phyloP scores from a whole-genome alignment of 371 early-diverging fungal genomes.

The Mortierella sp. region DNA sequence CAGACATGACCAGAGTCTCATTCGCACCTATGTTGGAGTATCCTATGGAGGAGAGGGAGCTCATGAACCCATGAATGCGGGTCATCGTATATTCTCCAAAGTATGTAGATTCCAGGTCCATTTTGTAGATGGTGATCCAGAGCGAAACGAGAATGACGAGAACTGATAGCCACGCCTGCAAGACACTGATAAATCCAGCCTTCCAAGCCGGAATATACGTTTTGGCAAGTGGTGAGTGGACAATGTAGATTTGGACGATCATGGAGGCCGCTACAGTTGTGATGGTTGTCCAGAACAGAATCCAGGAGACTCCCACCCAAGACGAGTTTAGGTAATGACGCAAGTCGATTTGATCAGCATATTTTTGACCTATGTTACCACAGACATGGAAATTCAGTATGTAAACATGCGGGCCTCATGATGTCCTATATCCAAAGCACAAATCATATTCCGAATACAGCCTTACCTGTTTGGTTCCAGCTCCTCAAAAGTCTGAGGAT shows the following conservation, averaged over 20 bases:
- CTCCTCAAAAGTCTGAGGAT: slow-evolving; percentile 53
- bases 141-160: slow-evolving; percentile 16
- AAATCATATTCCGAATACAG: neutral
- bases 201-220: slow-evolving; percentile 11
- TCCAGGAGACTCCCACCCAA: slow-evolving; percentile 50
- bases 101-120: slow-evolving; percentile 41
- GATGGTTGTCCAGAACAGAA: slow-evolving; percentile 36
- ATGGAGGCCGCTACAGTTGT: slow-evolving; percentile 4
- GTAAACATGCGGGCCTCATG: neutral
- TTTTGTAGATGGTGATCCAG: slow-evolving; percentile 50
- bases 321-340: slow-evolving; percentile 60
- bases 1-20: slow-evolving; percentile 20
- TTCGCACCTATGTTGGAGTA: neutral
- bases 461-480: slow-evolving; percentile 62
- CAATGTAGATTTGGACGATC: slow-evolving; percentile 8
- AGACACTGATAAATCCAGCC: slow-evolving; percentile 2
- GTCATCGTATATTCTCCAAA: slow-evolving; percentile 33
- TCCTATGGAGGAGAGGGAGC: slow-evolving; percentile 30
- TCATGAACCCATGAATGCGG: slow-evolving; percentile 25
- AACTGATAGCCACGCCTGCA: slow-evolving; percentile 21
- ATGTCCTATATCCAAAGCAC: neutral
- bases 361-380: slow-evolving; percentile 59
- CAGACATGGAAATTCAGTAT: neutral
- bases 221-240: slow-evolving; percentile 4
- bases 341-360: slow-evolving; percentile 65